Conservation (phyloP, 2,329 filamentous ascomycete genomes). For the Aspergillus nomiae region DNA sequence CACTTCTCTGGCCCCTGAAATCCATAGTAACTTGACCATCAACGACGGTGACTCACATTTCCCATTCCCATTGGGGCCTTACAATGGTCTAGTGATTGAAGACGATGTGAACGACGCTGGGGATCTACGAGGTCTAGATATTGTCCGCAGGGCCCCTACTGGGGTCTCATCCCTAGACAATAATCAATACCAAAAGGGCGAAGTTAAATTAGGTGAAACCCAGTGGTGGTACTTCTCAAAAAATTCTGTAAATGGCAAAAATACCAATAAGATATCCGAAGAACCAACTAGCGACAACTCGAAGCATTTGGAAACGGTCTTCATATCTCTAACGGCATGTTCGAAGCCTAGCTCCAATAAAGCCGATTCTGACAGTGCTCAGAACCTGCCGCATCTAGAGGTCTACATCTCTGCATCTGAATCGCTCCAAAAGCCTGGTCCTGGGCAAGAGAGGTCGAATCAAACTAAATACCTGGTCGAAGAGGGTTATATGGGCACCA, state of each 20-base stretch:
- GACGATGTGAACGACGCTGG: slow-evolving; percentile 33
- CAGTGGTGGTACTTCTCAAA: slow-evolving; percentile 67
- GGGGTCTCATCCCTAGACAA: slow-evolving; percentile 59
- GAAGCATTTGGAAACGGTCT: slow-evolving; percentile 58
- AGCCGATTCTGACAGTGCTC: slow-evolving; percentile 41
- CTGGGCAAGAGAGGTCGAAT: slow-evolving; percentile 48
- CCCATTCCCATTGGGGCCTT: slow-evolving; percentile 29
- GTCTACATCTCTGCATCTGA: slow-evolving; percentile 73
- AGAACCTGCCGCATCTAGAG: slow-evolving; percentile 68
- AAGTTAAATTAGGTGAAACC: slow-evolving; percentile 64
- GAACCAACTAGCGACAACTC: slow-evolving; percentile 30
- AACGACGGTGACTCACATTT: slow-evolving; percentile 33
- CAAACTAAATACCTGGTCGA: slow-evolving; percentile 55
- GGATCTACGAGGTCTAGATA: slow-evolving; percentile 35
- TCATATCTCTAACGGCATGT: slow-evolving; percentile 85
- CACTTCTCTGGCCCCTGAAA: slow-evolving; percentile 43
- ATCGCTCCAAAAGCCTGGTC: slow-evolving; percentile 67
- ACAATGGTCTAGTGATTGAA: slow-evolving; percentile 33
- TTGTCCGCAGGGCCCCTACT: slow-evolving; percentile 61
- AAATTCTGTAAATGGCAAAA: slow-evolving; percentile 53
- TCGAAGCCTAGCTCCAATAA: slow-evolving; percentile 66
- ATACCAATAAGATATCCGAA: slow-evolving; percentile 36
- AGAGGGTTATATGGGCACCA: slow-evolving; percentile 70
- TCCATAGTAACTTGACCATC: slow-evolving; percentile 52
- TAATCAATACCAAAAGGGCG: slow-evolving; percentile 63